Base-by-base conservation (phyloP, 805 yeast species). In the Candida nitratophila region DNA sequence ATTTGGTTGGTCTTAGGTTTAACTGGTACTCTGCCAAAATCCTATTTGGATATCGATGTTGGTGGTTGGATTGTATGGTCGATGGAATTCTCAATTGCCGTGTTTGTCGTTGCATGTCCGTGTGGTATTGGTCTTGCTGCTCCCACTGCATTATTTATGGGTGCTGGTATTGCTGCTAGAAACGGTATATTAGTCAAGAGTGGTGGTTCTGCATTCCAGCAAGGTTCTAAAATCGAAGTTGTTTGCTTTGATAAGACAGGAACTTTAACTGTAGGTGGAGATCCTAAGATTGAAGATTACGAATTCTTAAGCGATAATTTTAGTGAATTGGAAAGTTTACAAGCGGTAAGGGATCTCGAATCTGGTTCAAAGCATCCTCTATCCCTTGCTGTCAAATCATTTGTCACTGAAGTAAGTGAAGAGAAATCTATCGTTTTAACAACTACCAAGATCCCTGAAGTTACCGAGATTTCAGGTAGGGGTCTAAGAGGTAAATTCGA, bases 121-220 rank as follows among this genome's bases (percentile, higher is more conserved):
- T 85, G 93, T 67, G 95, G 91, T 1, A 76, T 85, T 51, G 93
- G 91, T 1, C 66, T 85, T 20, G 93, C 93, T 21, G 93, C 91
- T 1, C 93, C 93, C 1, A 84, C 91, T 2, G 91, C 93, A 0
- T 59, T 85, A 35, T 83, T 81, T 65, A 88, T 85, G 12, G 93
- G 93, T 2, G 70, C 87, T 16, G 88, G 91, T 0, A 59, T 85
- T 41, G 88, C 90, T 32, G 93, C 93, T 14, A 81, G 79, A 54
- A 64, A 78, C 56, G 93, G 91, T 19, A 79, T 85, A 42, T 66
- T 85, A 33, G 88, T 85, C 1, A 74, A 83, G 50, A 91, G 91
- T 16, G 93, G 93, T 6, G 93, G 93, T 30, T 81, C 78, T 40
- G 88, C 91, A 2, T 83, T 85, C 56, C 89, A 85, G 61, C 87